These are phyloP conservation scores for Trichophyton equinum DNA, from an alignment of 2,329 filamentous ascomycete species.

Conservation along the genomic window DNA sequence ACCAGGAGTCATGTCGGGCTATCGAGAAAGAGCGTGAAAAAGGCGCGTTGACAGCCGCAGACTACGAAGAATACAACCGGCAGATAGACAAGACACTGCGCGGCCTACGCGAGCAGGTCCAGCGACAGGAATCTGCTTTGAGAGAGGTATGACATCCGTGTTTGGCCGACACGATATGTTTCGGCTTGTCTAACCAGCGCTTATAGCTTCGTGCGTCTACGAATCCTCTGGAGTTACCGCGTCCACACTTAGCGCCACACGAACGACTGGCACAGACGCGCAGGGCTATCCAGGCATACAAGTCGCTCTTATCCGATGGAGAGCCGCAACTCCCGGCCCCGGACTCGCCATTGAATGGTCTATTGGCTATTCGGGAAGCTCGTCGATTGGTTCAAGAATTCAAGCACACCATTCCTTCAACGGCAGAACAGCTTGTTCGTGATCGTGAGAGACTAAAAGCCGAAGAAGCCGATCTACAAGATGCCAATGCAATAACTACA, in stretches of 20 bases:
- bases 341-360: constrained; percentile 55
- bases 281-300: constrained; percentile 52
- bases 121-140: constrained; percentile 36
- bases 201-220: constrained; percentile 24
- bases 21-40: constrained; percentile 23
- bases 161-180: neutral
- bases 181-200: constrained; percentile 12
- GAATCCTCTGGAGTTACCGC: constrained; percentile 18
- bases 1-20: constrained; percentile 24
- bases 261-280: constrained; percentile 36
- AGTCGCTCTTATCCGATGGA: constrained; percentile 44
- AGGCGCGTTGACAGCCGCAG: constrained; percentile 19
- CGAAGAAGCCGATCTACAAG: constrained; percentile 36
- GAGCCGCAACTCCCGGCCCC: constrained; percentile 54
- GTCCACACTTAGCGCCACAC: constrained; percentile 20
- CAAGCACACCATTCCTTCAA: constrained; percentile 43
- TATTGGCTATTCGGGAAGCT: constrained; percentile 58
- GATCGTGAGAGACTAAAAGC: constrained; percentile 30
- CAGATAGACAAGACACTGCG: constrained; percentile 53
- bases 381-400: constrained; percentile 53
- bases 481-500: constrained; percentile 35
- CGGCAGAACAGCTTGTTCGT: constrained; percentile 28
- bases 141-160: constrained; percentile 27
- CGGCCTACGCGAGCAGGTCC: constrained; percentile 48
- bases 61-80: constrained; percentile 24